phyloP scores from a whole-genome alignment of 1,284 basidiomycete genomes.

The Rhodotorula sp. region DNA sequence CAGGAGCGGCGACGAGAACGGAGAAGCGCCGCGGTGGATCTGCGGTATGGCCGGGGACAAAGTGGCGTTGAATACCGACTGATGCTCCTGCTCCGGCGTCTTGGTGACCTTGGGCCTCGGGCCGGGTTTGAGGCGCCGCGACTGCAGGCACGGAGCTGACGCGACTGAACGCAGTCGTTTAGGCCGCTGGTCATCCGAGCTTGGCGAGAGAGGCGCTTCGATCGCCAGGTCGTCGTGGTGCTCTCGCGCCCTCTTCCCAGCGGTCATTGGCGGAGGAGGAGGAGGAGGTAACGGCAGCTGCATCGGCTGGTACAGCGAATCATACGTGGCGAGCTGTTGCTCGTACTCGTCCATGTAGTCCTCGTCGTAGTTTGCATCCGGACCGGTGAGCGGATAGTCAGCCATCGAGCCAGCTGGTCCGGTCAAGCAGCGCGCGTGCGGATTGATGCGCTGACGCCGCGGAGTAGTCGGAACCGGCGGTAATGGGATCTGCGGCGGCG shows the following conservation, averaged over 20 bases:
- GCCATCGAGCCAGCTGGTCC: slow-evolving; percentile 8
- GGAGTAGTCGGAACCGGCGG: slow-evolving; percentile 26
- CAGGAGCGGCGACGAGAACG: slow-evolving; percentile 22
- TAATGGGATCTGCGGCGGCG: slow-evolving; percentile 12
- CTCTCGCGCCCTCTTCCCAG: slow-evolving; percentile 26
- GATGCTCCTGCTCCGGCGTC: slow-evolving; percentile 32
- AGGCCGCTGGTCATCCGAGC: neutral
- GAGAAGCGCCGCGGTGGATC: slow-evolving; percentile 28
- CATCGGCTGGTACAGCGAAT: slow-evolving; percentile 31
- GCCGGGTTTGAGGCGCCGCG: slow-evolving; percentile 34
- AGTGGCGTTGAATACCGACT: slow-evolving; percentile 33
- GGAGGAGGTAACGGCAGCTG: neutral
- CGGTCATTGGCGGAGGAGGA: slow-evolving; percentile 3
- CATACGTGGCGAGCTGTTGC: slow-evolving; percentile 32
- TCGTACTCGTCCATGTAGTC: slow-evolving; percentile 29
- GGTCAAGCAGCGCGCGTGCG: slow-evolving; percentile 14
- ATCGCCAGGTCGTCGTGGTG: slow-evolving; percentile 18
- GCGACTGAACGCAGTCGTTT: slow-evolving; percentile 39
- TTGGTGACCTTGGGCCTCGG: slow-evolving; percentile 35
- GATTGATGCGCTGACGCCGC: slow-evolving; percentile 4
- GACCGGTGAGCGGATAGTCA: slow-evolving; percentile 5
- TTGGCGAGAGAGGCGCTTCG: slow-evolving; percentile 8
- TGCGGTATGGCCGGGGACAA: slow-evolving; percentile 33
- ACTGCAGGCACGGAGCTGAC: slow-evolving; percentile 34
- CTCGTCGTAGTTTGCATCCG: slow-evolving; percentile 14